phyloP scores from a whole-genome alignment of 441 rosid species.

The Geranium incanum region DNA sequence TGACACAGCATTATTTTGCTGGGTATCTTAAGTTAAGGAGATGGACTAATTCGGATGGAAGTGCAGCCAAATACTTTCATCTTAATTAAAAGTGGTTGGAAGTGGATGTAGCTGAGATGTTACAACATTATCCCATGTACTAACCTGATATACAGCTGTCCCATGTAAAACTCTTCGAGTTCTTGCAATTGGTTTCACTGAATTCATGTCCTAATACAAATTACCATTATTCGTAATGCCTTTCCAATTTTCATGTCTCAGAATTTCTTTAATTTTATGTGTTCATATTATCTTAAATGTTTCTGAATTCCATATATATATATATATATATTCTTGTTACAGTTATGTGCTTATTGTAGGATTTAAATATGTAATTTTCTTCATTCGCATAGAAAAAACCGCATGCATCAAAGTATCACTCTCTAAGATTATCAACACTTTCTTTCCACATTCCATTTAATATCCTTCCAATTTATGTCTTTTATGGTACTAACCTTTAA shows the following conservation, averaged over 20 bases:
- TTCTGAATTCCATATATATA: not conserved
- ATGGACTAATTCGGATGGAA: too few relatives aligned
- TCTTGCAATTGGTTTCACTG: not conserved
- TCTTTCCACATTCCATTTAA: not conserved
- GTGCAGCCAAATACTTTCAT: too few relatives aligned
- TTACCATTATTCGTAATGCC: not conserved
- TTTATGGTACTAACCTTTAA: not conserved
- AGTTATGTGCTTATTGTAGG: not conserved
- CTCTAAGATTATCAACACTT: not conserved
- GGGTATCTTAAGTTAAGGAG: too few relatives aligned
- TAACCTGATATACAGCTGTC: not conserved
- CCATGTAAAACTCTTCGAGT: not conserved
- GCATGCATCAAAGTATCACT: not conserved
- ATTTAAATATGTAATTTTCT: not conserved
- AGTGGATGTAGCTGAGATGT: too few relatives aligned
- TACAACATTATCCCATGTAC: too few relatives aligned
- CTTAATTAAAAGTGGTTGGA: too few relatives aligned
- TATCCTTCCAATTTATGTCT: not conserved
- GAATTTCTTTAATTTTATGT: not conserved
- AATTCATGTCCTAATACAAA: not conserved
- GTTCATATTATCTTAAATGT: not conserved
- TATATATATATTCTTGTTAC: not conserved
- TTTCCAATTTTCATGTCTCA: not conserved
- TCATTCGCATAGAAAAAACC: not conserved
- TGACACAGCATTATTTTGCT: too few relatives aligned